A percentile compares a stretch with the other conserved stretches of the same genome.
Conservation (phyloP, 2,329 filamentous ascomycete species). For the Hirsutella thompsonii region DNA sequence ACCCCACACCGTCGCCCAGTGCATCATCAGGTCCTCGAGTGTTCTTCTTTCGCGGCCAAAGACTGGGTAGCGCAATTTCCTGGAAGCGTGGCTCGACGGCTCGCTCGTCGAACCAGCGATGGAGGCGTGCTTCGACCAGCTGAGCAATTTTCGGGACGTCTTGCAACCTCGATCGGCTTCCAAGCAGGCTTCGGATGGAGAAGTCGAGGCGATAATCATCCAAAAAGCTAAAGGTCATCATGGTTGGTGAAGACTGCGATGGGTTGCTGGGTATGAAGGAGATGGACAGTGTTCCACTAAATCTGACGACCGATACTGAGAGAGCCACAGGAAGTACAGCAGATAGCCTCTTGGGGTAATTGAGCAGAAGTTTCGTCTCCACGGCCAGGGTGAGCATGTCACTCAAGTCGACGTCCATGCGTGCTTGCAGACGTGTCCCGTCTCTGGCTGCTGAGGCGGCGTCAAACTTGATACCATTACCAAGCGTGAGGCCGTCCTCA, state of each 20-base stretch:
- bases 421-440: conserved; percentile 72
- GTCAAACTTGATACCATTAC: conserved; percentile 35
- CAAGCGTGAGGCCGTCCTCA: conserved; percentile 55
- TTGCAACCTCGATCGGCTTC: conserved; percentile 66
- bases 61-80: conserved; percentile 67
- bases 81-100: conserved; percentile 79
- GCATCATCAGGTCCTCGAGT: conserved; percentile 59
- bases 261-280: conserved; percentile 76
- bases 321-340: conserved; percentile 87
- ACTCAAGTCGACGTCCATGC: conserved; percentile 94
- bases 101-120: conserved; percentile 80
- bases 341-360: conserved; percentile 82
- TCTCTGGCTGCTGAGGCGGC: conserved; percentile 39
- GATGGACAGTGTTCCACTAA: conserved; percentile 87
- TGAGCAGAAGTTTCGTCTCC: conserved; percentile 86
- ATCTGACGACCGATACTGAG: conserved; percentile 81
- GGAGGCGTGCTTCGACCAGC: conserved; percentile 64
- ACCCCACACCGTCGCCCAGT: conserved; percentile 30
- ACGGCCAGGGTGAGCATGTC: conserved; percentile 92
- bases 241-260: conserved; percentile 61
- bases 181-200: conserved; percentile 66
- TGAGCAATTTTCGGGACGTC: conserved; percentile 85
- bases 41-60: conserved; percentile 79
- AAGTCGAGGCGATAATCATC: conserved; percentile 80
- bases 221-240: conserved; percentile 87